These are phyloP conservation scores for Sarocladium kiliense DNA, from an alignment of 2,329 filamentous ascomycete species.

Conservation along the genomic window DNA sequence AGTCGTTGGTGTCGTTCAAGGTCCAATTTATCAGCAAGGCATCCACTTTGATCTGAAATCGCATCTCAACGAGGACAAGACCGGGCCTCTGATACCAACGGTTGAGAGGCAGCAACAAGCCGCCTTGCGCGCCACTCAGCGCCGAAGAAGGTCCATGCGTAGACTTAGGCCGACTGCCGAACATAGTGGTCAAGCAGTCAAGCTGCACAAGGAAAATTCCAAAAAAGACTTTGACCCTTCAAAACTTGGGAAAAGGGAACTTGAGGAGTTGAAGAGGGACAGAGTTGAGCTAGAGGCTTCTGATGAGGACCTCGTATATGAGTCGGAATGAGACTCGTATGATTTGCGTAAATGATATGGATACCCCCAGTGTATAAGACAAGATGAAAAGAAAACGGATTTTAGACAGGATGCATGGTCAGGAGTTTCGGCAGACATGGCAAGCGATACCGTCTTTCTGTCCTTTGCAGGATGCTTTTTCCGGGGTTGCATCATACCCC, in stretches of 20 bases:
- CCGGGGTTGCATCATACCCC: too few relatives aligned
- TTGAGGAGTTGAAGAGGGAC: neutral
- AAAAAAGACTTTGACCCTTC: neutral
- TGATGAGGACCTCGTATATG: neutral
- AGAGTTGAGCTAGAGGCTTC: neutral
- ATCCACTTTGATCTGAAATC: constrained; percentile 42
- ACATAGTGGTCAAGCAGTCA: neutral
- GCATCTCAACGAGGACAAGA: constrained; percentile 39
- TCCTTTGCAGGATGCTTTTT: too few relatives aligned
- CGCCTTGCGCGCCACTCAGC: constrained; percentile 21
- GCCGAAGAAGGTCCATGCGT: constrained; percentile 17
- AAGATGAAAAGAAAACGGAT: too few relatives aligned
- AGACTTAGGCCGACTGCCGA: constrained; percentile 15
- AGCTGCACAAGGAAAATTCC: neutral
- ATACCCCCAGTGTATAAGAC: too few relatives aligned
- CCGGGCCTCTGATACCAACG: constrained; percentile 37
- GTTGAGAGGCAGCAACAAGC: constrained; percentile 40
- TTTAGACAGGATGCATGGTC: too few relatives aligned
- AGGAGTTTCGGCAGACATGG: neutral
- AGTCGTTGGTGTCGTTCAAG: constrained; percentile 51
- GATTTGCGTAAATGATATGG: too few relatives aligned
- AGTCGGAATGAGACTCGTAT: neutral
- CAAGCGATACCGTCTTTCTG: too few relatives aligned
- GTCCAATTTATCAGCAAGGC: constrained; percentile 42
- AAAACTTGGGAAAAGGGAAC: neutral